Conservation (phyloP, 805 yeast genomes). For the Hyphopichia homilentoma region DNA sequence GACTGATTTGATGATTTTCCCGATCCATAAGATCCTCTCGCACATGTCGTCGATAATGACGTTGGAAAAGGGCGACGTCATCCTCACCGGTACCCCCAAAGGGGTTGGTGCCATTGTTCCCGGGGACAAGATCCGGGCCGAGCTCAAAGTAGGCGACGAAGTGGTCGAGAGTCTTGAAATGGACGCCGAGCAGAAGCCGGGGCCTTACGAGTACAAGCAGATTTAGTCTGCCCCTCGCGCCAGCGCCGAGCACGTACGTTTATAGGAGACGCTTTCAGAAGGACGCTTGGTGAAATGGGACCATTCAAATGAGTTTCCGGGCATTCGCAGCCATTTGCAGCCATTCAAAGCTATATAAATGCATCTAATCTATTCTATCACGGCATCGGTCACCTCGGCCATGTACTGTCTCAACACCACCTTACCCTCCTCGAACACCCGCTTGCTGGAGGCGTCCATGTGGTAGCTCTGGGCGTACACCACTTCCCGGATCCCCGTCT, state of each 20-base stretch:
- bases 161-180: constrained; percentile 48
- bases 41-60: constrained; percentile 90
- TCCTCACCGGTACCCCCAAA: constrained; percentile 95
- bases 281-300: no score
- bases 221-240: no score
- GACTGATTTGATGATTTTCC: constrained; percentile 83
- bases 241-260: no score
- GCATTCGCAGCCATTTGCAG: no score
- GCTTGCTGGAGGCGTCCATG: constrained; percentile 79
- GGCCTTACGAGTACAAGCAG: constrained; percentile 38
- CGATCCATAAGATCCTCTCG: constrained; percentile 74
- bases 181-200: constrained; percentile 50
- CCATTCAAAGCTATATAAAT: no score
- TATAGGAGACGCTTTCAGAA: no score
- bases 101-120: constrained; percentile 87
- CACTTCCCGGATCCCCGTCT: constrained; percentile 85
- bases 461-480: constrained; percentile 89
- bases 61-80: constrained; percentile 82
- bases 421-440: constrained; percentile 71
- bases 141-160: constrained; percentile 52
- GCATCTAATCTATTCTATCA: no score
- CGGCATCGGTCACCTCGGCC: no score
- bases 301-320: no score
- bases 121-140: constrained; percentile 75
- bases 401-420: constrained; percentile 61